Conservation (phyloP, 495 filamentous ascomycete species). For the Apiosordaria backusii region DNA sequence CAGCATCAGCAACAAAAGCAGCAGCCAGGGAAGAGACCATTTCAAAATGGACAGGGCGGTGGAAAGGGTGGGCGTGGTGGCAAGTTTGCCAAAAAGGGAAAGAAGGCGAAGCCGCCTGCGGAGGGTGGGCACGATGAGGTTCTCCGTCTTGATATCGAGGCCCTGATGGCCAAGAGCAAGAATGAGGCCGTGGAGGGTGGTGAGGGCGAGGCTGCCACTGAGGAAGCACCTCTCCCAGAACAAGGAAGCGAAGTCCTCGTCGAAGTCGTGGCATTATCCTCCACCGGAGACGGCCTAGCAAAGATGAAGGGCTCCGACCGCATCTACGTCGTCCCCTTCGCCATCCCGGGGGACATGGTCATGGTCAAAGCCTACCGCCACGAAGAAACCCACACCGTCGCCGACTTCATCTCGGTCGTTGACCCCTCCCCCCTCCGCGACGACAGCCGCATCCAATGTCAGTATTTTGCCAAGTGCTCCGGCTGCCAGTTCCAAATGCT, state of each 20-base stretch:
- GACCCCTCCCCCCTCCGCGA: constrained; percentile 71
- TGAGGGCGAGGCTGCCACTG: constrained; percentile 13
- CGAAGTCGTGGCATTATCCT: constrained; percentile 69
- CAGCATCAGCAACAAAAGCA: constrained; percentile 10
- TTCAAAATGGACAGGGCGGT: constrained; percentile 4
- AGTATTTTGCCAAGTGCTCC: constrained; percentile 82
- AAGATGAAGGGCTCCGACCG: constrained; percentile 60
- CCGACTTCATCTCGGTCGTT: constrained; percentile 77
- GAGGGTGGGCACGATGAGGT: constrained; percentile 66
- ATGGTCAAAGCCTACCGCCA: constrained; percentile 76
- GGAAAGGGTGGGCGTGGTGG: neutral
- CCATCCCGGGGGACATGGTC: constrained; percentile 75
- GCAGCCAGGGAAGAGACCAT: constrained; percentile 10
- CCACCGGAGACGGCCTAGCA: constrained; percentile 86
- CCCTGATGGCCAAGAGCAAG: constrained; percentile 53
- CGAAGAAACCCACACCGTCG: constrained; percentile 52
- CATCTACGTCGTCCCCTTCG: constrained; percentile 86
- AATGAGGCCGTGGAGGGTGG: constrained; percentile 26
- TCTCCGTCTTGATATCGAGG: constrained; percentile 64
- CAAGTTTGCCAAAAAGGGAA: constrained; percentile 23
- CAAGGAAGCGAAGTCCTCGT: constrained; percentile 74
- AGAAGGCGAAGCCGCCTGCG: constrained; percentile 22
- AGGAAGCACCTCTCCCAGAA: constrained; percentile 53
- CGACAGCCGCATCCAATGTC: constrained; percentile 70
- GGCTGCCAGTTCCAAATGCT: constrained; percentile 99